Evolutionary conservation across 1,139 yeast species (phyloP), one percentile per base, ranked within the genome.

Genomic region (Taphrina communis): DNA sequence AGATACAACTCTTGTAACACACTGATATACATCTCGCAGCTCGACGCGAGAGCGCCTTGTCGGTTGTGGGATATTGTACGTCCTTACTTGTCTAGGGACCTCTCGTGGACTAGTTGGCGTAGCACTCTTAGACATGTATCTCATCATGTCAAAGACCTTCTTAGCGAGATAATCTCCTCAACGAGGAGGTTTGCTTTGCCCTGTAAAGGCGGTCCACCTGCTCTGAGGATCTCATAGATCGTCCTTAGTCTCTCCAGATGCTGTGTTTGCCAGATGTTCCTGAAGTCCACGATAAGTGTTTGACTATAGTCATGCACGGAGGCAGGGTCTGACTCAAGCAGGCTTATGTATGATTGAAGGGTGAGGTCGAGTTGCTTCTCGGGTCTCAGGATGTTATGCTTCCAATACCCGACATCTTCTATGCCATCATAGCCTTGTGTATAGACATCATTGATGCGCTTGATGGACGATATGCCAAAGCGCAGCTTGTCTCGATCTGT

Each of bases 361-460:
- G 55, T 55, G 42, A 63, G 56, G n/a, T 35, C 44, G 17, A 63
- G 50, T 11, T 63, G 67, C 39, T 35, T 53, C 17, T 53, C 67
- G 5, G 61, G 61, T 31, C 39, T 44, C 17, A 63, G 38, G 12
- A 63, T 63, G 48, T 63, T 53, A 51, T 63, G 67, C 39, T 63
- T 63, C 67, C 67, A 63, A 31, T 42, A 63, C 46, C 67, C 67
- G 31, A 63, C 67, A 38, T 63, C 67, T 38, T 63, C 67, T 31
- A 14, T 55, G 48, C 59, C 67, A 9, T 17, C 39, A 17, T 63
- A 55, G 21, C 67, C 67, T 19, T 39, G 39, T 11, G 53, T 46
- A 35, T 63, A 63, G 46, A 63, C 31, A 44, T 41, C 21, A 31
- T 63, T 53, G 38, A 63, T 63, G 51, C 67, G 53, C 25, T 42